Conservation (phyloP, 2,329 filamentous ascomycete genomes). For the Cladophialophora immunda region DNA sequence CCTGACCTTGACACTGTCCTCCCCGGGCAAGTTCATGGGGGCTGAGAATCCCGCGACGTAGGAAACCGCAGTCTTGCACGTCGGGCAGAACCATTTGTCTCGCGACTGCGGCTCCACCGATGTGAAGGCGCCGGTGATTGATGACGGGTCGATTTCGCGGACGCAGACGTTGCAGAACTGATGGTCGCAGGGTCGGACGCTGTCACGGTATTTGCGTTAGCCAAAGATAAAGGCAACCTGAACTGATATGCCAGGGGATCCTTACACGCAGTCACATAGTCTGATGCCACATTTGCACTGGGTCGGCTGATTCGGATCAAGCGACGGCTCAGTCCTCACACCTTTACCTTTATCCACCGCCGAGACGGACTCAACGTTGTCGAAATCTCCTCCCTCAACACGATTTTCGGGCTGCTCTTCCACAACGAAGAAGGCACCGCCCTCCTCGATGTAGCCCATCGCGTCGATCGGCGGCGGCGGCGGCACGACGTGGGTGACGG, state of each 20-base stretch:
- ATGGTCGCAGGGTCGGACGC: neutral
- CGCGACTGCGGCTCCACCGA: neutral
- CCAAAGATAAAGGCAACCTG: neutral
- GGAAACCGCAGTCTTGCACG: neutral
- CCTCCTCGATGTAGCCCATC: neutral
- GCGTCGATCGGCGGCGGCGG: neutral
- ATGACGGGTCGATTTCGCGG: neutral
- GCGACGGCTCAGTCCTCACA: neutral
- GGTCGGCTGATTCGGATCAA: neutral
- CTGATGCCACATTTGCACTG: conserved; percentile 6
- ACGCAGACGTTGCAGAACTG: conserved; percentile 12
- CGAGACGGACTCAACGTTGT: conserved; percentile 2
- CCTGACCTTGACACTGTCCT: conserved; percentile 5
- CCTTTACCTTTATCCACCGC: neutral
- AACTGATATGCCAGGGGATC: neutral
- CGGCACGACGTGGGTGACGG: neutral
- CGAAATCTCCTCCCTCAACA: neutral
- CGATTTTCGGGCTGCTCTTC: conserved; percentile 2
- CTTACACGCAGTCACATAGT: conserved; percentile 6
- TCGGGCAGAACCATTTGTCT: neutral
- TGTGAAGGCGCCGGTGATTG: neutral
- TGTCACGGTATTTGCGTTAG: neutral
- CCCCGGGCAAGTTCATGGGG: conserved; percentile 3
- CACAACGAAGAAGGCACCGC: neutral
- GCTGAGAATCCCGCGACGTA: conserved; percentile 10